Evolutionary conservation across 768 basidiomycete species (phyloP).

Genomic region (Naganishia onofrii): DNA sequence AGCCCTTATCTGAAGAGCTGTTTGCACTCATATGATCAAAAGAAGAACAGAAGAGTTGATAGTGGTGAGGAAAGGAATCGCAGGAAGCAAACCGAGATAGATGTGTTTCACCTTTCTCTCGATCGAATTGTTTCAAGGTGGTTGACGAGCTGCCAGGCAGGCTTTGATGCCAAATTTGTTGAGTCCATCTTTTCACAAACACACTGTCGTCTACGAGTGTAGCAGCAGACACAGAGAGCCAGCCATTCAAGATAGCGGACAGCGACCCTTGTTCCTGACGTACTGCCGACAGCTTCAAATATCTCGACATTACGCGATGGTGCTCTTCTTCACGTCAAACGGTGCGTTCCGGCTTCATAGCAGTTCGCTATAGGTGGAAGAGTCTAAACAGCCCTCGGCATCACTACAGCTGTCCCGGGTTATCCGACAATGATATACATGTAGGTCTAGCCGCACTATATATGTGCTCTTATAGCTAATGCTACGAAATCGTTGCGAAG

Average conservation of each 20-base stretch:
- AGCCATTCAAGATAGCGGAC: not conserved
- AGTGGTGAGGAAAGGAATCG: not conserved
- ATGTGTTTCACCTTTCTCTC: not conserved
- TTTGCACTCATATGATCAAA: too few species aligned
- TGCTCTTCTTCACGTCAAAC: slow-evolving; percentile 64
- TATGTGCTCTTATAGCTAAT: too few species aligned
- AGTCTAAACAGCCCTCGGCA: slow-evolving; percentile 28
- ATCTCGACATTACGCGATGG: slow-evolving; percentile 54
- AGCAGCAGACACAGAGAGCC: too few species aligned
- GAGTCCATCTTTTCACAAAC: too few species aligned
- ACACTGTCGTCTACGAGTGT: too few species aligned
- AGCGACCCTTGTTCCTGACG: not conserved
- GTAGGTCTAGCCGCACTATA: slow-evolving; percentile 54
- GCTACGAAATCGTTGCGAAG: slow-evolving; percentile 30
- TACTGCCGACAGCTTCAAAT: not conserved
- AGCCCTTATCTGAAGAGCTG: not conserved
- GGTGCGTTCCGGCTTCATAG: slow-evolving; percentile 45
- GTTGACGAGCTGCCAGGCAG: not conserved
- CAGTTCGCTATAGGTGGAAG: not conserved
- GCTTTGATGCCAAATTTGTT: not conserved
- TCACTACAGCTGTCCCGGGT: slow-evolving; percentile 56
- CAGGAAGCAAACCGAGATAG: not conserved
- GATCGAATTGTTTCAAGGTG: not conserved
- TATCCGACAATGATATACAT: slow-evolving; percentile 79
- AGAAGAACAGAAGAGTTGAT: too few species aligned